Evolutionary conservation across 805 yeast species (phyloP).

Genomic region (Myxozyma kluyveri): DNA sequence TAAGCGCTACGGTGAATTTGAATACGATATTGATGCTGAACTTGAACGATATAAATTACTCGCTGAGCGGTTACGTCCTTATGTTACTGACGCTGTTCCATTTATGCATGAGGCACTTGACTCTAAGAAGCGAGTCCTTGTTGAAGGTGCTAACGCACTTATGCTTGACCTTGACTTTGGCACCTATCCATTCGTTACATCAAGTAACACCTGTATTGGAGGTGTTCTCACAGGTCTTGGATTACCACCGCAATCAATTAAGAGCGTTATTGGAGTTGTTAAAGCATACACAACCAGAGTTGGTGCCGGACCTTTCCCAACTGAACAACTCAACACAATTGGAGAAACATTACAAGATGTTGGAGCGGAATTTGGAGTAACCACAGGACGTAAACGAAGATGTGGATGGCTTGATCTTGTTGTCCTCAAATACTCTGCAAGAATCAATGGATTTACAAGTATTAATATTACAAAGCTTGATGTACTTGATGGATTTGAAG

Average conservation of each 20-base stretch:
- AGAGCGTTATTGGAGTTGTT: conserved; percentile 88
- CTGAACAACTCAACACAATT: conserved; percentile 84
- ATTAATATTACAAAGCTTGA: conserved; percentile 93
- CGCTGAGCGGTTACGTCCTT: conserved; percentile 75
- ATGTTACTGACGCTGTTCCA: conserved; percentile 87
- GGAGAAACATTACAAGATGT: conserved; percentile 87
- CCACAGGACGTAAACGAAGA: conserved; percentile 98
- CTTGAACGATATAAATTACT: conserved; percentile 70
- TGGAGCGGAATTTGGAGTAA: conserved; percentile 96
- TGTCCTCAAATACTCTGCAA: conserved; percentile 83
- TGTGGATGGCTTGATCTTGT: conserved; percentile 99
- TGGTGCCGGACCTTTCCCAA: conserved; percentile 99
- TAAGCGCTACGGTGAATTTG: conserved; percentile 91
- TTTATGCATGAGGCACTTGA: conserved; percentile 71
- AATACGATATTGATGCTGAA: conserved; percentile 79
- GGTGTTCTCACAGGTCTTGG: conserved; percentile 98
- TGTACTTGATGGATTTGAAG: conserved; percentile 85
- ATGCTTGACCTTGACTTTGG: conserved; percentile 98
- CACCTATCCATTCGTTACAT: conserved; percentile 95
- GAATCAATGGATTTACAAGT: conserved; percentile 92
- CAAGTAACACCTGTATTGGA: conserved; percentile 94
- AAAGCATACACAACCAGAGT: conserved; percentile 98
- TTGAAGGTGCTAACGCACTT: conserved; percentile 97
- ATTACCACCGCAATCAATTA: conserved; percentile 82
- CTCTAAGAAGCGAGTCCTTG: conserved; percentile 77